Evolutionary conservation across 164 flowering plant genomes (phyloP).

Genomic region (Kingdonia uniflora): DNA sequence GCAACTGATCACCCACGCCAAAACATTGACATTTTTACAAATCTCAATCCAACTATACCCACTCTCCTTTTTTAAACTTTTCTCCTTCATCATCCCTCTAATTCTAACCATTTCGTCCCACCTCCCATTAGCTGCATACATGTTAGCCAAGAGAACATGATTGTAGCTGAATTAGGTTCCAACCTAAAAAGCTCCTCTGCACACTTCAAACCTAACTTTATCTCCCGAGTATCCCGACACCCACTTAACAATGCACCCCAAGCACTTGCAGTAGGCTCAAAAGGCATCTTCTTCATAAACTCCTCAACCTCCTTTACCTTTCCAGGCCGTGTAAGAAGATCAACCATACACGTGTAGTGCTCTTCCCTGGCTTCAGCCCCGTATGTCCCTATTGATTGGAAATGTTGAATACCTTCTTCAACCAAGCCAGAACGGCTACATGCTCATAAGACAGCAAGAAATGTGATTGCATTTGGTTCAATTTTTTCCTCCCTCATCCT

Average conservation of each 20-base stretch:
- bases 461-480: conserved; percentile 36
- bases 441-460: conserved; percentile 46
- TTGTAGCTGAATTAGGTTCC: conserved; percentile 38
- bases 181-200: conserved; percentile 33
- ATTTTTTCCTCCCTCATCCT: conserved; percentile 20
- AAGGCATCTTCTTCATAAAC: conserved; percentile 20
- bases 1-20: no score
- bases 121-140: conserved; percentile 44
- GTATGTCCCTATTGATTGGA: conserved; percentile 18
- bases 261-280: conserved; percentile 18
- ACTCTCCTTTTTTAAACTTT: conserved; percentile 29
- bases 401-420: conserved; percentile 29
- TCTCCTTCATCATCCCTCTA: conserved; percentile 30
- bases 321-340: conserved; percentile 40
- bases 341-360: conserved; percentile 49
- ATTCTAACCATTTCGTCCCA: conserved; percentile 37
- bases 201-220: conserved; percentile 32
- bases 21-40: no score
- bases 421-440: conserved; percentile 53
- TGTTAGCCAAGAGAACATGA: conserved; percentile 37
- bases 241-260: conserved; percentile 46
- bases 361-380: conserved; percentile 29
- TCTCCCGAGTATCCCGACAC: conserved; percentile 33
- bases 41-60: conserved; percentile 54
- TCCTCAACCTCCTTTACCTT: conserved; percentile 36